phyloP scores from a whole-genome alignment of 805 yeast genomes.

The Saccharomycopsis selenospora region DNA sequence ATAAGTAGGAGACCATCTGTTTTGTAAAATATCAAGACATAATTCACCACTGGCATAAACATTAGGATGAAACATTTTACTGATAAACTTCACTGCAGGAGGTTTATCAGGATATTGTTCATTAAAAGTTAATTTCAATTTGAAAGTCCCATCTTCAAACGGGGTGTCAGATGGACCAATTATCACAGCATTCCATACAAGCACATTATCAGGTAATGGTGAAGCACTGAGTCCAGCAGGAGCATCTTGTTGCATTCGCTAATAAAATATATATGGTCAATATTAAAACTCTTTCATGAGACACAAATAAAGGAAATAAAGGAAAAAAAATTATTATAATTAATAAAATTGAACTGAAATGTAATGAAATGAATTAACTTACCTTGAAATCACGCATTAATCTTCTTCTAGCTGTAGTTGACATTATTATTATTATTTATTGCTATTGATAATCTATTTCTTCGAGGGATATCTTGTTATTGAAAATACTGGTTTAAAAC shows the following conservation, averaged over 20 bases:
- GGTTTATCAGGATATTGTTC: conserved; percentile 98
- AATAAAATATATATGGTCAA: conserved; percentile 10
- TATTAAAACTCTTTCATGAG: conserved; percentile 1
- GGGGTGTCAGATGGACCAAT: conserved; percentile 98
- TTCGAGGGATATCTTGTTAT: too few relatives aligned
- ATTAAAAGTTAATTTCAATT: conserved; percentile 78
- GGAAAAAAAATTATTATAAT: too few relatives aligned
- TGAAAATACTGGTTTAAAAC: too few relatives aligned
- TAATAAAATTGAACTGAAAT: too few relatives aligned
- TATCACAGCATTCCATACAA: conserved; percentile 97
- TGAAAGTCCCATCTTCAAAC: conserved; percentile 95
- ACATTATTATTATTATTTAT: too few relatives aligned
- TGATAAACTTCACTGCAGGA: conserved; percentile 82
- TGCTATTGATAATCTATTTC: too few relatives aligned
- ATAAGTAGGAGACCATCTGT: conserved; percentile 97
- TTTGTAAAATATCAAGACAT: conserved; percentile 91
- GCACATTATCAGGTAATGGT: conserved; percentile 93
- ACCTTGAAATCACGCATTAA: conserved; percentile 96
- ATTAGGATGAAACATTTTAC: conserved; percentile 97
- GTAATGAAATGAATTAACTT: conserved; percentile 26
- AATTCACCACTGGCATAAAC: conserved; percentile 94
- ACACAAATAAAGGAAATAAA: too few relatives aligned
- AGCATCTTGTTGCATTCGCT: conserved; percentile 96
- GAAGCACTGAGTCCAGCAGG: conserved; percentile 98
- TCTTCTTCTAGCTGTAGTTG: conserved; percentile 98